Base-by-base conservation (phyloP, 2,329 filamentous ascomycete genomes). In the Aspergillus melleus region DNA sequence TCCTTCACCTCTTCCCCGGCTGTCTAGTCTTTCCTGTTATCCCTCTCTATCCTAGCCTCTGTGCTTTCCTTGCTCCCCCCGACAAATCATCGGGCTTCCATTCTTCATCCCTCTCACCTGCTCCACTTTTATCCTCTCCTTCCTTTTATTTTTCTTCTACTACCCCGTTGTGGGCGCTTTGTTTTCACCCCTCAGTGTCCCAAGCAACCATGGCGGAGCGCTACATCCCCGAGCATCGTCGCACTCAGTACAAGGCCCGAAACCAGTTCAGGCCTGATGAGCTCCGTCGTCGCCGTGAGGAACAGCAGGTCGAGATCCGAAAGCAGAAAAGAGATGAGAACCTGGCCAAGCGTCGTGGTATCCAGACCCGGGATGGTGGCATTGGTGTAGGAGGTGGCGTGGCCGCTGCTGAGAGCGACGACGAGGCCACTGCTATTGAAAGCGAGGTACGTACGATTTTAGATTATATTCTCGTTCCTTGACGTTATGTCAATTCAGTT, bases 161-260 rank as follows among this genome's bases (percentile, higher is more conserved):
- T 61, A 64, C 64, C 60, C 64, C 60, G 36, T 42, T 42, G 36
- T 42, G 70, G 67, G 69, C 66, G 65, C 68, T 70, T 72, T 68
- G 54, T 70, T 69, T 68, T 69, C 60, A 67, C 70, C 68, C 66
- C 64, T 61, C 64, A 60, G 56, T 64, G 61, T 56, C 61, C 67
- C 61, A 72, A 67, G 64, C 72, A 69, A 88, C 72, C 82, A 99
- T 99, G 95, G 90, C 95, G 79, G 95, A 99, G 80, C 91, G 95
- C 75, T 99, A 97, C 84, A 99, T 99, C 75, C 95, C 95, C 79
- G 95, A 99, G 84, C 95, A 99, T 85, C 92, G 95, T 79, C 93
- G 95, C 77, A 97, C 92, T 68, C 93, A 96, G 83, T 99, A 96
- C 89, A 99, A 99, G 90, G 95, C 95, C 58, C 97, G 97, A 87